These are phyloP conservation scores for Colletotrichum filicis DNA, from an alignment of 2,329 filamentous ascomycete genomes.

Conservation along the genomic window DNA sequence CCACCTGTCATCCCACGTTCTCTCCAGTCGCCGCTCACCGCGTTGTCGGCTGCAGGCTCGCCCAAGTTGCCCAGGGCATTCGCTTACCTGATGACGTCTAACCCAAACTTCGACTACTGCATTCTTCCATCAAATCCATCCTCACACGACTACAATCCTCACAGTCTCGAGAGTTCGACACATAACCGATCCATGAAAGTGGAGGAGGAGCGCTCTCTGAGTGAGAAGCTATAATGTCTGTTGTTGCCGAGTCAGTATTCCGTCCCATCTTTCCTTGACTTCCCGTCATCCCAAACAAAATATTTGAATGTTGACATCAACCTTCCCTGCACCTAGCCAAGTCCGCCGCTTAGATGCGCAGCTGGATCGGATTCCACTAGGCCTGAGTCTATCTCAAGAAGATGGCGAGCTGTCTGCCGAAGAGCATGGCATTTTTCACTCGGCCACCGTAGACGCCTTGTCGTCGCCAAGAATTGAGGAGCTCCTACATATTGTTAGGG, in stretches of 20 bases:
- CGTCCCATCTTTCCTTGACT: constrained; percentile 18
- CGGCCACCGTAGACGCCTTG: constrained; percentile 52
- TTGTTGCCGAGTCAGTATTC: constrained; percentile 58
- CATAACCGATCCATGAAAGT: constrained; percentile 21
- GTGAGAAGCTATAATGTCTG: constrained; percentile 48
- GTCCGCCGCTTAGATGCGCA: constrained; percentile 73
- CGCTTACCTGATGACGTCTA: constrained; percentile 32
- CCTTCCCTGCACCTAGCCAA: constrained; percentile 55
- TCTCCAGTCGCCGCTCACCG: constrained; percentile 2
- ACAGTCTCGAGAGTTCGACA: background rate
- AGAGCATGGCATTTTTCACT: constrained; percentile 43
- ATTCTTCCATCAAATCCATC: background rate
- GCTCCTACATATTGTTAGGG: constrained; percentile 75
- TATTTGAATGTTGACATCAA: constrained; percentile 22
- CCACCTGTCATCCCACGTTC: constrained; percentile 19
- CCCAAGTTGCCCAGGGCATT: constrained; percentile 29
- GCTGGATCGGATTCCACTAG: constrained; percentile 70
- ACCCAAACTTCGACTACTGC: constrained; percentile 16
- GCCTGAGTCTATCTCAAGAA: constrained; percentile 36
- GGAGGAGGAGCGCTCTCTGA: constrained; percentile 33
- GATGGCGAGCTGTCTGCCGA: constrained; percentile 43
- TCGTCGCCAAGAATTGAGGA: constrained; percentile 67
- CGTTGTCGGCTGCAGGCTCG: background rate
- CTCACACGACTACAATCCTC: constrained; percentile 26
- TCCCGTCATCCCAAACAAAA: constrained; percentile 28